Percentiles rank a stretch among this genome's conserved stretches.
phyloP scores from a whole-genome alignment of 352 stramenopile genomes.

The Pythium grandisporangium region DNA sequence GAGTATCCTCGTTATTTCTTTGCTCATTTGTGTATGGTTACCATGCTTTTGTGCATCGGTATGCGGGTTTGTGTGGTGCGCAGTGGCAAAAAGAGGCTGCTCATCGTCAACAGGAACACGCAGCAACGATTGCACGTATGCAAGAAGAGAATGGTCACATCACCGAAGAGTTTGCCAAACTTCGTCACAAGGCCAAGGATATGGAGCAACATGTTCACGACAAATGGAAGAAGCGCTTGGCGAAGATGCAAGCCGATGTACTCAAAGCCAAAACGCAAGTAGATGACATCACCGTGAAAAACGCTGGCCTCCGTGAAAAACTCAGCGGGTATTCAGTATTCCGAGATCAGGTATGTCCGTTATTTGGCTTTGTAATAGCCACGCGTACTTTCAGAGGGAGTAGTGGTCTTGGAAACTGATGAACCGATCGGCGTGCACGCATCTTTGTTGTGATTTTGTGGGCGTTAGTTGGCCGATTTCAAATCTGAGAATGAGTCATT shows the following conservation, averaged over 20 bases:
- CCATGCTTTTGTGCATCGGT: too few species aligned
- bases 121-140: constrained; percentile 50
- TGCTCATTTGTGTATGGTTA: neutral
- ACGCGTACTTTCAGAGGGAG: too few species aligned
- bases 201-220: constrained; percentile 56
- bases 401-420: too few species aligned
- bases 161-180: constrained; percentile 41
- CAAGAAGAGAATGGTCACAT: constrained; percentile 44
- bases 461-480: constrained; percentile 35
- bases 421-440: too few species aligned
- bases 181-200: constrained; percentile 54
- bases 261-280: constrained; percentile 58
- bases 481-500: constrained; percentile 39
- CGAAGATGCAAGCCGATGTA: constrained; percentile 55
- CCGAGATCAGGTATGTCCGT: constrained; percentile 54
- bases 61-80: too few species aligned
- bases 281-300: constrained; percentile 75
- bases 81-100: constrained; percentile 60
- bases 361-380: too few species aligned
- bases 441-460: too few species aligned
- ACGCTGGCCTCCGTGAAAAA: constrained; percentile 61
- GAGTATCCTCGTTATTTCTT: too few species aligned
- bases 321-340: constrained; percentile 42
- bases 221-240: constrained; percentile 71
- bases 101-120: constrained; percentile 34